Evolutionary conservation across 805 yeast species (phyloP).

Genomic region (Scheffersomyces amazonensis): DNA sequence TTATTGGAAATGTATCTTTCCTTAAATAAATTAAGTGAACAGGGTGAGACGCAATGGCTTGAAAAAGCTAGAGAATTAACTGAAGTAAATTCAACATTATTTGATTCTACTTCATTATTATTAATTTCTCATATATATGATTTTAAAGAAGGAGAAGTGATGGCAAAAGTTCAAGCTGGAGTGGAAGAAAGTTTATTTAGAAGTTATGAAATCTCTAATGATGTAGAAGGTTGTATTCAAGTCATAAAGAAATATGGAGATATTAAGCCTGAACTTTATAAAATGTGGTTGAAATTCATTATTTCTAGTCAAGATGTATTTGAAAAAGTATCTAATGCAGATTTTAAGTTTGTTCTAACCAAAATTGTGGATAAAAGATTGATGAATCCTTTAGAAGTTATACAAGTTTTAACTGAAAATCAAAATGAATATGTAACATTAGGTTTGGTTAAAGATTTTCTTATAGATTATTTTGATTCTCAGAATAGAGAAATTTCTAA

Average conservation of each 20-base stretch:
- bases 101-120: conserved; percentile 55
- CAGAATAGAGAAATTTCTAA: conserved; percentile 67
- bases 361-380: conserved; percentile 50
- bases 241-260: conserved; percentile 60
- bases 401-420: conserved; percentile 51
- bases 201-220: conserved; percentile 55
- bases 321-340: conserved; percentile 41
- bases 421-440: conserved; percentile 59
- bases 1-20: conserved; percentile 78
- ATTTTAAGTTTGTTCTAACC: conserved; percentile 47
- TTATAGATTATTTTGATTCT: conserved; percentile 57
- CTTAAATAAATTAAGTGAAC: conserved; percentile 37
- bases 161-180: conserved; percentile 37
- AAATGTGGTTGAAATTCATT: conserved; percentile 60
- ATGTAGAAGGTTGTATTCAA: conserved; percentile 54
- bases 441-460: conserved; percentile 68
- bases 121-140: conserved; percentile 57
- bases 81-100: conserved; percentile 41
- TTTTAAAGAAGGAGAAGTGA: conserved; percentile 48
- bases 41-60: conserved; percentile 47
- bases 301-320: conserved; percentile 54
- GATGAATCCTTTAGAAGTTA: conserved; percentile 71
- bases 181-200: conserved; percentile 65
- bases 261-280: conserved; percentile 61
- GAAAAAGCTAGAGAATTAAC: conserved; percentile 58